Base-by-base conservation (phyloP, 2,329 filamentous ascomycete genomes). In the Scleromitrula shiraiana region DNA sequence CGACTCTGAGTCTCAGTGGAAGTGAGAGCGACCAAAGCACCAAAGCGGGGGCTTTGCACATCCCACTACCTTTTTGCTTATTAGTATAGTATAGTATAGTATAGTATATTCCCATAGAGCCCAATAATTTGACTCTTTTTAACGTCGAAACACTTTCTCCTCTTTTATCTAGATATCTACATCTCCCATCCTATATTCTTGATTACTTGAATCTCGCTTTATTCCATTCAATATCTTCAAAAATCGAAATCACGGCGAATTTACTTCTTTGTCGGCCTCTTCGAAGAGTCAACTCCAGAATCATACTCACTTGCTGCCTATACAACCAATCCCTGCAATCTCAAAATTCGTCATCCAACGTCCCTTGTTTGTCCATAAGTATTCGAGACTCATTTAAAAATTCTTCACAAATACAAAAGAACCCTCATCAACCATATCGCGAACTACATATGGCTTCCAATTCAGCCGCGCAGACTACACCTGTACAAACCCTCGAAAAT, bases 401-500 rank as follows among this genome's bases (percentile, higher is more conserved):
- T 27, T 14, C 29, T 39, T 32, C 42, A 15, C 27, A 15, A 27
- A n/a, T 29, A 24, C 30, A 37, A 32, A 35, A 41, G 3, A 22
- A 26, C 33, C 23, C 19, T 22, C 23, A 20, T 27, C 33, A 10
- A 20, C 26, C 1, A 5, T 23, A 23, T 24, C 26, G 24, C 19
- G 4, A 19, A 41, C 12, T n/a, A 4, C 30, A 19, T 33, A 58
- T 57, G 56, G 44, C 53, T 24, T 45, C 53, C 6, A 48, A 45
- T 32, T 20, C 43, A n/a, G 43, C 52, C 8, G 15, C 36, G 7
- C 51, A 50, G 32, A 45, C 50, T 45, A 50, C 51, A 39, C 44
- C 57, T 20, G 40, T 45, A 45, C 57, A 59, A 46, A 59, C 57
- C 12, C 43, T 54, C 22, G 45, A 53, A 26, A 55, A 66, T 57